Evolutionary conservation across 805 yeast species (phyloP).

Genomic region (Lipomyces mesembrius): DNA sequence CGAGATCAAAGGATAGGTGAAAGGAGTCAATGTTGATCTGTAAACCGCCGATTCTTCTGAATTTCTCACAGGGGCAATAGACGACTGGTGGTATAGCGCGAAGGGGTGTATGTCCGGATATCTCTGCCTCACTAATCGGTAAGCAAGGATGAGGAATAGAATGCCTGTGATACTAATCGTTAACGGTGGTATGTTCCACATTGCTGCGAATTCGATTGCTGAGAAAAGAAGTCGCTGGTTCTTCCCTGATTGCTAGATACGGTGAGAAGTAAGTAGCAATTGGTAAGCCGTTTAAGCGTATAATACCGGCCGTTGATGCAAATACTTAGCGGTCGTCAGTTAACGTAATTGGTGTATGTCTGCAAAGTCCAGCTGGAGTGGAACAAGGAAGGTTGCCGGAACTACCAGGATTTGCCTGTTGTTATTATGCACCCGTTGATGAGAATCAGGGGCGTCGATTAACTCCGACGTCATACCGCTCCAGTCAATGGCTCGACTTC

Average conservation of each 20-base stretch:
- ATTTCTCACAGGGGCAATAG: constrained; percentile 65
- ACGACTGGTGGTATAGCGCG: constrained; percentile 59
- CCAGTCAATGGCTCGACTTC: no score
- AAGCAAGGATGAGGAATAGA: constrained; percentile 24
- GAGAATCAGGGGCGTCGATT: no score
- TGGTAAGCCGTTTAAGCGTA: not conserved
- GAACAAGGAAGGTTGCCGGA: not conserved
- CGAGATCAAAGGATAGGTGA: constrained; percentile 67
- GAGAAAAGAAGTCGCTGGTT: not conserved
- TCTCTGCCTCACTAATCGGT: constrained; percentile 36
- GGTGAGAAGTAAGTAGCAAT: not conserved
- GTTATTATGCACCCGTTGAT: no score
- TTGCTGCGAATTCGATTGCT: not conserved
- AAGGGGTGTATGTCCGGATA: constrained; percentile 47
- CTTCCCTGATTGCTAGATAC: not conserved
- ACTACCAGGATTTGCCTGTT: not conserved
- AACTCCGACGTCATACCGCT: no score
- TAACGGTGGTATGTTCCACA: constrained; percentile 23
- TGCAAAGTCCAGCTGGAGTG: not conserved
- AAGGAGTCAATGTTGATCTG: constrained; percentile 74
- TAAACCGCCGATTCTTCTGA: constrained; percentile 74
- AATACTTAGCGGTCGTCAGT: not conserved
- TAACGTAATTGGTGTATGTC: not conserved
- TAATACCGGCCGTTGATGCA: not conserved
- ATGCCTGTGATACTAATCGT: constrained; percentile 20